Conservation (phyloP, 75 land plant species). For the Isoetes taiwanensis region DNA sequence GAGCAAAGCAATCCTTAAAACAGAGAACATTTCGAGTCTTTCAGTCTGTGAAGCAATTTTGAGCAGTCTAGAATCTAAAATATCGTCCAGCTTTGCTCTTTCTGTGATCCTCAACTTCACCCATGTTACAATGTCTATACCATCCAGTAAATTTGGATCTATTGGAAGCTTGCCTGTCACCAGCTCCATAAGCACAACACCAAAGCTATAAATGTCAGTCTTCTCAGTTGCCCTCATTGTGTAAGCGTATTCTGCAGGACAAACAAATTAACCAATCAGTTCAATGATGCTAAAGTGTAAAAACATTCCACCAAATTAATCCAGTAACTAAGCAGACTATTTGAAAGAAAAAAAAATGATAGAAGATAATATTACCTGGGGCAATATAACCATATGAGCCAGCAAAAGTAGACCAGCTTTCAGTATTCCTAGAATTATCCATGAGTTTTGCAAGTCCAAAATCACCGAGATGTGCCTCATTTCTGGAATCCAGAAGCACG, state of each 20-base stretch:
- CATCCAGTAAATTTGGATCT: slow-evolving; percentile 46
- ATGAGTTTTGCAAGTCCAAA: slow-evolving; percentile 63
- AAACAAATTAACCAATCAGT: too few relatives aligned
- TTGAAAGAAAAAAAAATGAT: neutral
- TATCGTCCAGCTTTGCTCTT: slow-evolving; percentile 1
- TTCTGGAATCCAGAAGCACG: slow-evolving; percentile 47
- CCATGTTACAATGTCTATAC: slow-evolving; percentile 80
- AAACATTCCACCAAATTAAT: neutral
- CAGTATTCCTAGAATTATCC: slow-evolving; percentile 32
- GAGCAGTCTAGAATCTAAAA: slow-evolving; percentile 14
- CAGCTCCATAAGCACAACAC: slow-evolving; percentile 84
- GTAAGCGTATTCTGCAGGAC: slow-evolving; percentile 74
- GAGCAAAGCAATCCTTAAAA: neutral
- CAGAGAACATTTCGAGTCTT: neutral
- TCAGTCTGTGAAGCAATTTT: neutral
- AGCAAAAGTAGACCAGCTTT: slow-evolving; percentile 51
- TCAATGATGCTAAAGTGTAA: too few relatives aligned
- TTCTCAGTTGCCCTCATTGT: slow-evolving; percentile 71
- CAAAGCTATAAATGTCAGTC: slow-evolving; percentile 80
- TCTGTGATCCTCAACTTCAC: slow-evolving; percentile 26
- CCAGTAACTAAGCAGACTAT: neutral
- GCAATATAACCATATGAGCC: slow-evolving; percentile 96
- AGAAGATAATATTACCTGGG: slow-evolving; percentile 45
- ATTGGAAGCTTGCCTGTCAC: slow-evolving; percentile 69
- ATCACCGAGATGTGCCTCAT: slow-evolving; percentile 76